Conservation (phyloP, 805 yeast species). For the Zygoascus ofunaensis region DNA sequence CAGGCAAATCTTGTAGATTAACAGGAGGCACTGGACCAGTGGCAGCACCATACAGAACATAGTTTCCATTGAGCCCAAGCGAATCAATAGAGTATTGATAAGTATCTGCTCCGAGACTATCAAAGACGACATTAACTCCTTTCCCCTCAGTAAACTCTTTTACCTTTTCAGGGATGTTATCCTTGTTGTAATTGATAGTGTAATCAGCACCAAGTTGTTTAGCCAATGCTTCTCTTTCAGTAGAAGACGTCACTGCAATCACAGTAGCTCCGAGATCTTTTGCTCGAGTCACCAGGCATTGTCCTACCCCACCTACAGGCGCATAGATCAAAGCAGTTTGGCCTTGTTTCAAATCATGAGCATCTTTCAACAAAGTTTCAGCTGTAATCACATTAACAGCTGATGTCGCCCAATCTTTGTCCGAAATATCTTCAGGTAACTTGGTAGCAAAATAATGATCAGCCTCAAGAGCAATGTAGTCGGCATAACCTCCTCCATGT, state of each 20-base stretch:
- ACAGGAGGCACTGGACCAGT: conserved; percentile 76
- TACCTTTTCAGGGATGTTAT: conserved; percentile 25
- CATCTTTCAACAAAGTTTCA: conserved; percentile 54
- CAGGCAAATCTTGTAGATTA: conserved; percentile 36
- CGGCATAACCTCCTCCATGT: conserved; percentile 55
- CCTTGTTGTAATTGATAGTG: conserved; percentile 36
- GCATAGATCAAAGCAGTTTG: conserved; percentile 77
- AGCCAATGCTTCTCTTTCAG: conserved; percentile 60
- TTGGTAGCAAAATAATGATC: conserved; percentile 35
- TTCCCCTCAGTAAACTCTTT: conserved; percentile 25
- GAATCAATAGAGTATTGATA: conserved; percentile 53
- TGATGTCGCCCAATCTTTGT: conserved; percentile 49
- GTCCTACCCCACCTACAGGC: conserved; percentile 94
- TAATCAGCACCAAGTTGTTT: conserved; percentile 69
- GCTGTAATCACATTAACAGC: conserved; percentile 75
- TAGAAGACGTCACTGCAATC: conserved; percentile 76
- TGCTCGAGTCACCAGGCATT: conserved; percentile 56
- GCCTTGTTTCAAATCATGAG: conserved; percentile 56
- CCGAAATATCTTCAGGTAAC: conserved; percentile 38
- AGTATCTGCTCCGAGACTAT: conserved; percentile 49
- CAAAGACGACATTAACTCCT: conserved; percentile 29
- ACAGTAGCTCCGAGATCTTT: conserved; percentile 60
- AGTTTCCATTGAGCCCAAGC: conserved; percentile 56
- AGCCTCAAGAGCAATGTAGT: conserved; percentile 37
- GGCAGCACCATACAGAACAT: conserved; percentile 76